Evolutionary conservation across 768 basidiomycete genomes (phyloP).

Genomic region (Collybia mongolica): DNA sequence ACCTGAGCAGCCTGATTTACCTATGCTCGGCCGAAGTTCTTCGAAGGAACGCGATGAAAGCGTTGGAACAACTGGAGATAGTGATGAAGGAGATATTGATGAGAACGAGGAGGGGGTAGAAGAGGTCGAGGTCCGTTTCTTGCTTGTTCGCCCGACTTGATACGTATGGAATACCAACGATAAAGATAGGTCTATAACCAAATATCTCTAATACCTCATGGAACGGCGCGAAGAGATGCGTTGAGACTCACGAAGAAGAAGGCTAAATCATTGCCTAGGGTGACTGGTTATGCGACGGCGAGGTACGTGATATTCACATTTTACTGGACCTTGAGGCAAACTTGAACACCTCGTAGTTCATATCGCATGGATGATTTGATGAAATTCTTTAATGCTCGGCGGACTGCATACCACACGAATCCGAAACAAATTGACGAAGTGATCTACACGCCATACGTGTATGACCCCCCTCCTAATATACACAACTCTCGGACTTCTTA

Average conservation of each 20-base stretch:
- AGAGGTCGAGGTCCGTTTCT: slow-evolving; percentile 55
- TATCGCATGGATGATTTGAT: slow-evolving; percentile 86
- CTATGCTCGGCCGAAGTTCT: slow-evolving; percentile 21
- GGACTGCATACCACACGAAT: slow-evolving; percentile 79
- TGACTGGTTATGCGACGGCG: slow-evolving; percentile 96
- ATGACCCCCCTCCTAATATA: slow-evolving; percentile 49
- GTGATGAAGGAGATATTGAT: slow-evolving; percentile 73
- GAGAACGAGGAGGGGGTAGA: slow-evolving; percentile 57
- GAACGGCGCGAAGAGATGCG: slow-evolving; percentile 90
- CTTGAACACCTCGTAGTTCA: slow-evolving; percentile 48
- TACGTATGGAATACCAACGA: no score
- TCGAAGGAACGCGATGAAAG: slow-evolving; percentile 46
- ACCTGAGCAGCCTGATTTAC: slow-evolving; percentile 76
- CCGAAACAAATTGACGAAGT: slow-evolving; percentile 89
- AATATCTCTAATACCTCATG: slow-evolving; percentile 90
- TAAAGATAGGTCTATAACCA: slow-evolving; percentile 81
- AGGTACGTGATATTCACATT: slow-evolving; percentile 46
- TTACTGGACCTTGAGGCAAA: neutral
- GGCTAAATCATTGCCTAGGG: slow-evolving; percentile 85
- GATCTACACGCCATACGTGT: slow-evolving; percentile 90
- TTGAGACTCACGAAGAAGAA: slow-evolving; percentile 91
- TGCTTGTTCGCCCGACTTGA: neutral
- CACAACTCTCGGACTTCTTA: slow-evolving; percentile 27
- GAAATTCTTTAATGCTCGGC: slow-evolving; percentile 87
- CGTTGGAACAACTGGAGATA: slow-evolving; percentile 51